A percentile compares a stretch with the other conserved stretches of the same genome.
These are phyloP conservation scores for Penicillium maclennaniae DNA, from an alignment of 495 filamentous ascomycete species.

Conservation along the genomic window DNA sequence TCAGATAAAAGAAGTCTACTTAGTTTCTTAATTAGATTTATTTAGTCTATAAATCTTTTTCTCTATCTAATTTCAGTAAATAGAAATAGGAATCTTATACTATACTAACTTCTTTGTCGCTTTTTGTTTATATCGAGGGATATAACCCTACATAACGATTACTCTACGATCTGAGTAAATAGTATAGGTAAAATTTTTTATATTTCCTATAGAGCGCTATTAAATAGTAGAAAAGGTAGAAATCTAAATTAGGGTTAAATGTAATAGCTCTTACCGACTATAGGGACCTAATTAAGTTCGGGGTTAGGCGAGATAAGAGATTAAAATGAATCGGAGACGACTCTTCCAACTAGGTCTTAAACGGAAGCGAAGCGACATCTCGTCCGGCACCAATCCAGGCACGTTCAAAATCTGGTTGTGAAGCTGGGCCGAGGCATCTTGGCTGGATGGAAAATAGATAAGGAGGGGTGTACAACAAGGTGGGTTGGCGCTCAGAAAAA, in stretches of 20 bases:
- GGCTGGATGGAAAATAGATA: background rate
- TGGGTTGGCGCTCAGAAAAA: background rate
- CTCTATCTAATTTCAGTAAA: background rate
- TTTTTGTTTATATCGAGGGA: conserved; percentile 2
- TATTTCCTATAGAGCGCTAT: background rate
- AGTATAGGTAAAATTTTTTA: background rate
- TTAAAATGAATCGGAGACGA: conserved; percentile 10
- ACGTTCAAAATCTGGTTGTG: conserved; percentile 10
- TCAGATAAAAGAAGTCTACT: conserved; percentile 8
- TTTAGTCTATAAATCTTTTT: background rate
- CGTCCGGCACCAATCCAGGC: conserved; percentile 14
- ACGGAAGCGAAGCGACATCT: conserved; percentile 10
- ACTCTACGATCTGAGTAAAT: conserved; percentile 1
- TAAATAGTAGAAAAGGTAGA: conserved; percentile 11
- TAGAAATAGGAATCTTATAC: background rate
- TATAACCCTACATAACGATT: conserved; percentile 10
- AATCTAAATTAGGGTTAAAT: conserved; percentile 4
- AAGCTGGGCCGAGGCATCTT: conserved; percentile 11
- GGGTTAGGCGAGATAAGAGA: conserved; percentile 9
- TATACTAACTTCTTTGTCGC: conserved; percentile 14
- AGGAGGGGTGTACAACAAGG: background rate
- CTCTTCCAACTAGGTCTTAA: conserved; percentile 14
- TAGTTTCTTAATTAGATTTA: conserved; percentile 15
- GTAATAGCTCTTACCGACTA: conserved; percentile 3
- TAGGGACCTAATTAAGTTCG: conserved; percentile 8